Base-by-base conservation (phyloP, 306 rosid species). In the Citrullus colocynthis region DNA sequence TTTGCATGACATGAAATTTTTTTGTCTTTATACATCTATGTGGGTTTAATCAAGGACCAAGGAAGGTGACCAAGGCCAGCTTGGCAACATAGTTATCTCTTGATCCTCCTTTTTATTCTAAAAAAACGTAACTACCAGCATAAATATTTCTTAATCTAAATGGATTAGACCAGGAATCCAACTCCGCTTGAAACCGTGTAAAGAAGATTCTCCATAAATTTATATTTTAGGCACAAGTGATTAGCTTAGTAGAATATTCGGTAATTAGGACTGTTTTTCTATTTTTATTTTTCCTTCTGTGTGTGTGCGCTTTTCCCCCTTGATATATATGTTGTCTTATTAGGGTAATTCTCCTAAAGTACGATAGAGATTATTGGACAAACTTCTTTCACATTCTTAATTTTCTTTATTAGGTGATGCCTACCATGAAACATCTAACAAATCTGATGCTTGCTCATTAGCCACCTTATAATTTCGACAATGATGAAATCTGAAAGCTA, bases 291-390 rank as follows among this genome's bases (percentile, higher is more conserved):
- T 51, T 15, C 56, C 56, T 16, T 51, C 56, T 51, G 56, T 51
- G 18, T 51, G 15, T 51, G 28, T 24, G 28, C 28, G 28, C 18
- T 6, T 51, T 51, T 5, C 8, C 18, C 18, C 20, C 39, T 42
- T 78, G 76, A 60, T 66, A 49, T 9, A 79, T 64, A 15, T 39
- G 59, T 83, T 87, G 91, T 88, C 92, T 84, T 79, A 76, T 79
- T 78, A 18, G 74, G 30, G 13, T 15, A 77, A 37, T 34, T 56
- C 30, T 18, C 36, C 20, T 3, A 36, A 37, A 34, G 48, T 56
- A 55, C 8, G 55, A 10, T 42, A 9, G 32, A 67, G 32, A 20
- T 39, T 2, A 67, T 67, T 67, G 48, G 36, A 39, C 74, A 67
- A 42, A 67, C 34, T 67, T 67, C 64, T 54, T 55, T 74, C 44